Evolutionary conservation across 2,329 filamentous ascomycete genomes (phyloP), one percentile per base, ranked within the genome.

Genomic region (Fusarium palustre): DNA sequence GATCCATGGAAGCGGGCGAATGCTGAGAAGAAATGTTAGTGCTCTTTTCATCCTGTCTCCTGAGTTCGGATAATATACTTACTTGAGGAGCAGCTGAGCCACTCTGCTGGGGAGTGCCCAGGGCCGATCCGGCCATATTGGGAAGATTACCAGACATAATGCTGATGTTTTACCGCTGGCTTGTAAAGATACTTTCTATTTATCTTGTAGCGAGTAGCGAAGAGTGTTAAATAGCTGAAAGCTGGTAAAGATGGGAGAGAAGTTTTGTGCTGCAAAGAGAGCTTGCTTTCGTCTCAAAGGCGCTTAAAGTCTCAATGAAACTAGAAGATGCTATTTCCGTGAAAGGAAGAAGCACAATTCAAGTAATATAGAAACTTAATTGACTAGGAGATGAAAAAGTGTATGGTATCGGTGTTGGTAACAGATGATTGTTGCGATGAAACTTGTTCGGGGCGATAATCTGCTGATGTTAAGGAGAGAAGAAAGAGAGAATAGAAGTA

Each of bases 391-490:
- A 52, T 53, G 48, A 49, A 34, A 34, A 53, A 25, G 42, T 31
- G 30, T 8, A 22, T 25, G 22, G n/a, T 25, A n/a, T 28, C 20
- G 49, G 18, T 43, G 34, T 31, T 24, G 30, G 18, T 68, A 54
- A 43, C 64, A 68, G 65, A 60, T 45, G n/a, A 24, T 22, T 36
- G 65, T 24, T 42, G 38, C 22, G 16, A 15, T 24, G 30, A 30
- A 24, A 5, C 15, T 28, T 54, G 30, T 49, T 52, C 16, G 31
- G 60, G 45, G 36, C 41, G 30, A 38, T 38, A 47, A 60, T 68
- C 59, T 61, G 65, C 66, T 53, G 65, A 9, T 54, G 65, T 12
- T 39, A 25, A 41, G 38, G 39, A 36, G 34, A 33, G 24, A 34
- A 42, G 33, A 34, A 13, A 30, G 22, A 38, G 39, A 28, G 39